Base-by-base conservation (phyloP, 73 alveolate species). In the Tetrahymena borealis region DNA sequence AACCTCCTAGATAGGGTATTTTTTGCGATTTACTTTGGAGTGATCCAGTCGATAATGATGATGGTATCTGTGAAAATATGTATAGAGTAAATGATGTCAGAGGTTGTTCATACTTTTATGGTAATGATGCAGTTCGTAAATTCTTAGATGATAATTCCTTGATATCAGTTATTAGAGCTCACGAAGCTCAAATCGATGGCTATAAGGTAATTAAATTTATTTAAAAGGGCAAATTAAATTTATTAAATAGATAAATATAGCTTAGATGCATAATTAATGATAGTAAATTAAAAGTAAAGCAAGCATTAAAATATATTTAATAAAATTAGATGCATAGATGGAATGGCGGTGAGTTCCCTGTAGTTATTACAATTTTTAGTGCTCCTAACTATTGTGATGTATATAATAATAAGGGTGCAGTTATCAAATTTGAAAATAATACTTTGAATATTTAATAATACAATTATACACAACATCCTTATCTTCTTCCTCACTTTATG, bases 61-160 rank as follows among this genome's bases (percentile, higher is more conserved):
- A 90, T 11, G 99, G 98, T 37, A 91, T 60, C 32, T 38, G 94
- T 37, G 94, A 91, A 91, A 94, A 90, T 12, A 94, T 94, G 38
- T 97, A 91, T 93, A 39, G 90, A 39, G 95, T 91, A 7, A 97
- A 96, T 90, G 98, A 96, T 79, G 99, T 97, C 32, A 94, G 99
- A 92, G 99, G 99, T 32, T 98, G 99, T 92, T 98, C 99, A 10
- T 97, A 79, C 92, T 93, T 95, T 91, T 98, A 96, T 94, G 99
- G 99, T 42, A 95, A 94, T 92, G 96, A 97, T 60, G 97, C 99
- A 20, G 97, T 97, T 0, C 94, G 96, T 90, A 95, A 94, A 91
- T 90, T 97, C n/a, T 91, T 97, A 28, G 98, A 97, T 33, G 91
- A 94, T 35, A 96, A 96, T 90, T 91, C 94, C 41, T 94, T 97